These are phyloP conservation scores for Pichia cephalocereana DNA, from an alignment of 805 yeast genomes.

Conservation along the genomic window DNA sequence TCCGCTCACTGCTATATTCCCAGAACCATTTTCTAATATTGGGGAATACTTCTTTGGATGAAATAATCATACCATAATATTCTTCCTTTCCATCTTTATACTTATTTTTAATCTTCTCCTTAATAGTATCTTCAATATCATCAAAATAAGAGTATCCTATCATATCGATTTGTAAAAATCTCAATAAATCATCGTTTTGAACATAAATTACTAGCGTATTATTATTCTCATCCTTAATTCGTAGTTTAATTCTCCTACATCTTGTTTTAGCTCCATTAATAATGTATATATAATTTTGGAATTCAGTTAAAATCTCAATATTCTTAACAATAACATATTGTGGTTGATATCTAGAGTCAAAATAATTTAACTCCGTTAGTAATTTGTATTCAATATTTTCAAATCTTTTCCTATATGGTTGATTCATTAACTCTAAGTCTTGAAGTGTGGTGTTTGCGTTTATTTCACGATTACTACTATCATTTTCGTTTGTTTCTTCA, in stretches of 20 bases:
- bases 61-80: background rate
- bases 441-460: too few species aligned
- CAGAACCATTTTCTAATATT: background rate
- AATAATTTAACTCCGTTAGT: background rate
- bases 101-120: background rate
- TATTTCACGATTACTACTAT: too few species aligned
- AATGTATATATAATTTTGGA: background rate
- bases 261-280: background rate
- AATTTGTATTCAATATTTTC: background rate
- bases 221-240: conserved; percentile 1
- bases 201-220: background rate
- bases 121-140: conserved; percentile 1
- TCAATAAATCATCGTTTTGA: background rate
- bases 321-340: conserved; percentile 1
- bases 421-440: too few species aligned
- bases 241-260: conserved; percentile 1
- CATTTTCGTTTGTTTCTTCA: too few species aligned
- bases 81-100: background rate
- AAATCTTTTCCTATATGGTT: background rate
- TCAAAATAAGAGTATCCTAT: background rate
- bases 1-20: background rate
- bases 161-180: background rate
- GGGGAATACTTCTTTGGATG: background rate
- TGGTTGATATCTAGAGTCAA: conserved; percentile 1
- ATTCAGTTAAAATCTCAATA: background rate